Percentiles rank a stretch among this genome's conserved stretches.
These are phyloP conservation scores for Platanthera zijinensis DNA, from an alignment of 106 monocot genomes.

Conservation along the genomic window DNA sequence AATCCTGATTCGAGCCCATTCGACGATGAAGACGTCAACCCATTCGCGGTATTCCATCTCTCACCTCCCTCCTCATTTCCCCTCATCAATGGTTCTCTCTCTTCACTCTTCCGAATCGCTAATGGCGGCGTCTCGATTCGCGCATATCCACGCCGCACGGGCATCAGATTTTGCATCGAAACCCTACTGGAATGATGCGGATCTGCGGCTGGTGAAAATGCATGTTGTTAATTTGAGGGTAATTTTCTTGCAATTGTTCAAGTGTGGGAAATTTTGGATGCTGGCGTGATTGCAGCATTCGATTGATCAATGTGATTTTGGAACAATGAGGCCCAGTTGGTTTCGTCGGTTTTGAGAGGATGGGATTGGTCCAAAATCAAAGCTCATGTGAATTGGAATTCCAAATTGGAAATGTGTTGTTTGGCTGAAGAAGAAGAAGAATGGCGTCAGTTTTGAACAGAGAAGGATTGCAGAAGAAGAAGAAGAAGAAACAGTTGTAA, in stretches of 20 bases:
- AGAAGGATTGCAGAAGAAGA: no score
- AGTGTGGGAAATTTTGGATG: neutral
- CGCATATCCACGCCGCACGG: neutral
- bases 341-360: no score
- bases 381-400: no score
- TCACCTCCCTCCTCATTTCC: neutral
- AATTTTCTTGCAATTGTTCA: neutral
- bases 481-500: no score
- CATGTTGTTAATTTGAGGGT: neutral
- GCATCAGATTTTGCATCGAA: neutral
- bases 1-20: neutral
- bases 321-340: neutral
- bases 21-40: slow-evolving; percentile 3
- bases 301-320: neutral
- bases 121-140: neutral
- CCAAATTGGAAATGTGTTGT: no score
- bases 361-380: no score
- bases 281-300: neutral
- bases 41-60: slow-evolving; percentile 6
- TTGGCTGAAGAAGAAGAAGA: no score
- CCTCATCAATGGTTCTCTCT: neutral
- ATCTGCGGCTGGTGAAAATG: neutral
- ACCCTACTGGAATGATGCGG: neutral
- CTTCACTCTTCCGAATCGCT: neutral
- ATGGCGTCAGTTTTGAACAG: no score